Conservation (phyloP, 768 basidiomycete species). For the Lactarius vividus region DNA sequence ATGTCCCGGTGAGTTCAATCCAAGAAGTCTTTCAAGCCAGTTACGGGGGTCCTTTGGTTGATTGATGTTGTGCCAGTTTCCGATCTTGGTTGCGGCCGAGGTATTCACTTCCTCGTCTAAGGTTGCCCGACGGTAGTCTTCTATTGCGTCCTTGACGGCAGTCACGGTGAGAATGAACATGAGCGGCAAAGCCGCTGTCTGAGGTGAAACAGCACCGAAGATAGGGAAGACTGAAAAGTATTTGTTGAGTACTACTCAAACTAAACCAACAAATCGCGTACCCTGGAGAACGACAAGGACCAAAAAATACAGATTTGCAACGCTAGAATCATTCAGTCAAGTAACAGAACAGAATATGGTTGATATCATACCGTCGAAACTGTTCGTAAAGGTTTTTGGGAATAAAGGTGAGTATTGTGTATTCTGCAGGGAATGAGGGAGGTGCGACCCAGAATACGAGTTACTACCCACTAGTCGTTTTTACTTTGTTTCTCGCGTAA, state of each 20-base stretch:
- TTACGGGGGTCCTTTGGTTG: slow-evolving; percentile 72
- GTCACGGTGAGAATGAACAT: slow-evolving; percentile 86
- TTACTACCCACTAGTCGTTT: slow-evolving; percentile 76
- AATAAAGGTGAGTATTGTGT: slow-evolving; percentile 85
- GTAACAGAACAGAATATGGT: background rate
- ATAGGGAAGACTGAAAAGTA: slow-evolving; percentile 69
- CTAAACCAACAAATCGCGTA: slow-evolving; percentile 31
- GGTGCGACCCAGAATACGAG: background rate
- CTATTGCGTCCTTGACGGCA: slow-evolving; percentile 92
- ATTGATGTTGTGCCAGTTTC: slow-evolving; percentile 89
- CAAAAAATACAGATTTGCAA: slow-evolving; percentile 93
- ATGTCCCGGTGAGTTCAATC: slow-evolving; percentile 66
- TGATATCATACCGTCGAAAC: slow-evolving; percentile 64
- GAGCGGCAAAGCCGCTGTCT: slow-evolving; percentile 80
- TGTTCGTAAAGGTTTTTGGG: slow-evolving; percentile 96
- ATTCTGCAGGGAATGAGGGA: slow-evolving; percentile 51
- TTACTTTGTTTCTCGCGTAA: slow-evolving; percentile 92
- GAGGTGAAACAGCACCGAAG: slow-evolving; percentile 84
- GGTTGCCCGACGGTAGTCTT: slow-evolving; percentile 87
- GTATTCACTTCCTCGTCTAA: slow-evolving; percentile 96
- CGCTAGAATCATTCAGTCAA: slow-evolving; percentile 40
- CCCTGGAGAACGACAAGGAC: slow-evolving; percentile 77
- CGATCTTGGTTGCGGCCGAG: slow-evolving; percentile 86
- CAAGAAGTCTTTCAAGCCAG: slow-evolving; percentile 73
- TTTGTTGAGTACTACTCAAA: slow-evolving; percentile 23